Percentiles rank a stretch among this genome's conserved stretches.
These are phyloP conservation scores for Aspergillus pseudoterreus DNA, from an alignment of 2,329 filamentous ascomycete genomes.

Conservation along the genomic window DNA sequence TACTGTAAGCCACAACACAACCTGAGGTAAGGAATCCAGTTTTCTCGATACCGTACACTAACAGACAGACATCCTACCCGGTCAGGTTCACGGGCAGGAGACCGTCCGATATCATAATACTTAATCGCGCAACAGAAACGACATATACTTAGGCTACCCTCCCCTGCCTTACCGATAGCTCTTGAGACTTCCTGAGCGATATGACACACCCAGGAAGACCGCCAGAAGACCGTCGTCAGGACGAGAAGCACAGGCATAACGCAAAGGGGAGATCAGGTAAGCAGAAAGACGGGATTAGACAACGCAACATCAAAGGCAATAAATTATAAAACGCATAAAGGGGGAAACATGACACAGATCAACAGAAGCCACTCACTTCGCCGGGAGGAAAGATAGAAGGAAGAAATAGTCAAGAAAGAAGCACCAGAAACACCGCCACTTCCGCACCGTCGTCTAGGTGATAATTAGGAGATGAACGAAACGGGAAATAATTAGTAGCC, in stretches of 20 bases:
- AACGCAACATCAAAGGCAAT: slow-evolving; percentile 21
- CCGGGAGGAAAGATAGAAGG: slow-evolving; percentile 22
- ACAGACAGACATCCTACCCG: slow-evolving; percentile 15
- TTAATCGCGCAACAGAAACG: slow-evolving; percentile 10
- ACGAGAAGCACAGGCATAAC: not conserved
- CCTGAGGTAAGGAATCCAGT: slow-evolving; percentile 14
- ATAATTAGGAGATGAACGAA: slow-evolving; percentile 29
- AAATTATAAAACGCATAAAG: slow-evolving; percentile 16
- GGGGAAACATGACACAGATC: slow-evolving; percentile 19
- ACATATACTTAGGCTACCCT: too few relatives aligned
- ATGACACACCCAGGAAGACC: too few relatives aligned
- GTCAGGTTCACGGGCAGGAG: slow-evolving; percentile 8
- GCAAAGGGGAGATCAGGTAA: slow-evolving; percentile 9
- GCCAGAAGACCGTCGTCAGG: not conserved
- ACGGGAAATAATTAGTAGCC: slow-evolving; percentile 23
- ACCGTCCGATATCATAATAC: slow-evolving; percentile 18
- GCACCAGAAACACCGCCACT: slow-evolving; percentile 38
- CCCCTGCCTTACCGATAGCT: too few relatives aligned
- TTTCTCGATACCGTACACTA: slow-evolving; percentile 28
- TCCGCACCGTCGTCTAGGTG: slow-evolving; percentile 32
- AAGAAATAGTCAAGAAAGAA: slow-evolving; percentile 15
- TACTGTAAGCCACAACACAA: not conserved
- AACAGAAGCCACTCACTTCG: slow-evolving; percentile 25
- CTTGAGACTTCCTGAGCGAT: too few relatives aligned
- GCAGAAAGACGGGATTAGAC: slow-evolving; percentile 13